Evolutionary conservation across 331 rosid genomes (phyloP).

Genomic region (Ulmus americana): DNA sequence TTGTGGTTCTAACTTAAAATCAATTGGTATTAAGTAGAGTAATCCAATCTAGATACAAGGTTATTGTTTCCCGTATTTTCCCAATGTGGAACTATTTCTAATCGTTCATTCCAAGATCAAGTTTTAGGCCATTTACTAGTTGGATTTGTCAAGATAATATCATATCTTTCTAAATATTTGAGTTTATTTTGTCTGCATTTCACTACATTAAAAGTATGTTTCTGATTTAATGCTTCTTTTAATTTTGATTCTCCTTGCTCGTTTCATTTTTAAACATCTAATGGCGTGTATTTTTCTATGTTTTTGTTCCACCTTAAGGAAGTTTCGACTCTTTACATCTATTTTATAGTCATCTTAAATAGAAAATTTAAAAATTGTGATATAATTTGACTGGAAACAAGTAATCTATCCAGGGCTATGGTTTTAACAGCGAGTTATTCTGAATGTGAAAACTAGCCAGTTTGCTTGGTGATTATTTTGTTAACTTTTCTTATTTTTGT

Average conservation of each 20-base stretch:
- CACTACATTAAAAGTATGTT: too few relatives aligned
- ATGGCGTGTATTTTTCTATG: background rate
- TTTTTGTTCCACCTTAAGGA: background rate
- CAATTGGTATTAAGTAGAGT: too few relatives aligned
- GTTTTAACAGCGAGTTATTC: too few relatives aligned
- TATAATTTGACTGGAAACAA: too few relatives aligned
- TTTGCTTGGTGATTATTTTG: too few relatives aligned
- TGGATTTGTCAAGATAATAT: background rate
- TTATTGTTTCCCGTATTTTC: background rate
- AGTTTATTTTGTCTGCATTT: background rate
- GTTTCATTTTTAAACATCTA: too few relatives aligned
- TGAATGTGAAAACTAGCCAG: too few relatives aligned
- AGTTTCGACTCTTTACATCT: background rate
- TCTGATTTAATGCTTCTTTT: too few relatives aligned
- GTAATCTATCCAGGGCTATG: too few relatives aligned
- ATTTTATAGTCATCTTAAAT: too few relatives aligned
- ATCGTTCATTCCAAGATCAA: background rate
- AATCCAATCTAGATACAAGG: background rate
- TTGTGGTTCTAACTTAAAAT: background rate
- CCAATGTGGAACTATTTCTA: background rate
- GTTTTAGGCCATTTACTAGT: background rate
- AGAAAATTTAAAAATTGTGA: too few relatives aligned
- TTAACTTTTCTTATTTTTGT: background rate
- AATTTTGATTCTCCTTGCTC: too few relatives aligned
- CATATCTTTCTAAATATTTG: background rate